Conservation (phyloP, 169 alveolate species). For the Neospora caninum region DNA sequence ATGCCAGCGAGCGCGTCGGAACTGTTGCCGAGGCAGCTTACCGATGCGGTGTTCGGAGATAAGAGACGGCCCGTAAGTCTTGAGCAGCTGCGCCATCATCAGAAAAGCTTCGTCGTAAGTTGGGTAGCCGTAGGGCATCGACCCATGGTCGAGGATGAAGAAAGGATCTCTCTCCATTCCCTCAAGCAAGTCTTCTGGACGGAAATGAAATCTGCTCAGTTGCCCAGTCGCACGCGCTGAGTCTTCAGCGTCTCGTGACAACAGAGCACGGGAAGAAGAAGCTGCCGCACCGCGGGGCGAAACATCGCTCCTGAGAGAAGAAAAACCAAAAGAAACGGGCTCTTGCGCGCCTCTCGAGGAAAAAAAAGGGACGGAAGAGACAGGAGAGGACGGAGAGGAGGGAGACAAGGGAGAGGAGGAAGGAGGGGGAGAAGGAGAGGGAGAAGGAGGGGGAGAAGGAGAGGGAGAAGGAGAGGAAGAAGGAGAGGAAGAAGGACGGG, state of each 20-base stretch:
- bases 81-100: neutral
- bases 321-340: neutral
- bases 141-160: neutral
- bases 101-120: neutral
- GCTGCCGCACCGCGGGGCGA: neutral
- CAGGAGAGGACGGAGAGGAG: neutral
- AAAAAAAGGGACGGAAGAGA: neutral
- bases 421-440: neutral
- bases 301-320: neutral
- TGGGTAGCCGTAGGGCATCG: constrained; percentile 14
- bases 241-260: no score
- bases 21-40: neutral
- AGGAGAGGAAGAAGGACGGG: neutral
- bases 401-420: neutral
- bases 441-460: neutral
- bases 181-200: neutral
- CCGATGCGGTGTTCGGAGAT: neutral
- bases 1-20: no score
- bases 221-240: neutral
- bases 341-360: neutral
- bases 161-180: neutral
- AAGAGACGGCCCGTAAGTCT: neutral
- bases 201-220: no score
- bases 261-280: no score
- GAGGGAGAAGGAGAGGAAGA: neutral